phyloP scores from a whole-genome alignment of 768 basidiomycete species.

The Panus rudis region DNA sequence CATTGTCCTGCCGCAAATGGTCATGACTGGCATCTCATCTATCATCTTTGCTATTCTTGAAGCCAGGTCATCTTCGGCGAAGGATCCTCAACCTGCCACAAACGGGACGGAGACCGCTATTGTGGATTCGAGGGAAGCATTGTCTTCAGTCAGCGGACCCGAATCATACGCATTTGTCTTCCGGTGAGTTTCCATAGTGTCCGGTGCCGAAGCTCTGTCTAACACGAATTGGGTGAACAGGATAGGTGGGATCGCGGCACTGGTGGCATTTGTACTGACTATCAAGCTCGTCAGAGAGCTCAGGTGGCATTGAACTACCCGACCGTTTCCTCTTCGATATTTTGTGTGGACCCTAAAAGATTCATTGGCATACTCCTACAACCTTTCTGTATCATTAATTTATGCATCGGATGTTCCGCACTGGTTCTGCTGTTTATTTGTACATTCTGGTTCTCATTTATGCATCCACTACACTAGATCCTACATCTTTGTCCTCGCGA shows the following conservation, averaged over 20 bases:
- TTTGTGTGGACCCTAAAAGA: neutral
- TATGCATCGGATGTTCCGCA: neutral
- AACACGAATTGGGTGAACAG: conserved; percentile 23
- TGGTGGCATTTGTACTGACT: conserved; percentile 47
- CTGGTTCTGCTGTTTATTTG: conserved; percentile 3
- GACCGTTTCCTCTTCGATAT: neutral
- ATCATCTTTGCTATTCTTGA: conserved; percentile 85
- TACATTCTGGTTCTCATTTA: conserved; percentile 1
- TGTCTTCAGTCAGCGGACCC: conserved; percentile 29
- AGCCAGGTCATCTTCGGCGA: conserved; percentile 31
- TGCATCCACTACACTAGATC: no score
- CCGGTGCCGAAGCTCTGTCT: neutral
- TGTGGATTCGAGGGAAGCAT: conserved; percentile 14
- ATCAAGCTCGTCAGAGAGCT: conserved; percentile 50
- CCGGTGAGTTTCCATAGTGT: conserved; percentile 40
- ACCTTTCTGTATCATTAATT: neutral
- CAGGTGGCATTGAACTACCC: conserved; percentile 25
- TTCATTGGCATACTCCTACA: conserved; percentile 3
- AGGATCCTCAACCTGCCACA: neutral
- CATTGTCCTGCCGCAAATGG: conserved; percentile 89
- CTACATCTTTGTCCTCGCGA: no score
- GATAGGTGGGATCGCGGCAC: conserved; percentile 49
- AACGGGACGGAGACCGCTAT: conserved; percentile 5
- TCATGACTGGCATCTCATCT: conserved; percentile 81
- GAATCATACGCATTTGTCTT: conserved; percentile 81